Base-by-base conservation (phyloP, 2,329 filamentous ascomycete species). In the Gyromitra esculenta region DNA sequence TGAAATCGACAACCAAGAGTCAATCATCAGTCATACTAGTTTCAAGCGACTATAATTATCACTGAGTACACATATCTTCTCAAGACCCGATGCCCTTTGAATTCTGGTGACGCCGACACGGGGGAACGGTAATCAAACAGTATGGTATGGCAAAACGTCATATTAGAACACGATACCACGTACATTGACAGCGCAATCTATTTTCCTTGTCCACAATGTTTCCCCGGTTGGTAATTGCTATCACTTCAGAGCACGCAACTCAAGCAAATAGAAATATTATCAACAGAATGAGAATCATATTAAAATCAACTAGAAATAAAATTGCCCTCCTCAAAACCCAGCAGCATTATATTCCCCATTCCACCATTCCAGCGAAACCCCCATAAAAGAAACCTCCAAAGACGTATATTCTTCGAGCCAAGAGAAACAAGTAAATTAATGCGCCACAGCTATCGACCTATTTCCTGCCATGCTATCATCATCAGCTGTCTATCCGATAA, bases 181-280 rank as follows among this genome's bases (percentile, higher is more conserved):
- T 31, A 31, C 4, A 31, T 31, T 31, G 25, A 63, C 21, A 39
- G 3, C 9, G 8, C n/a, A 6, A 39, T 59, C 31, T 31, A 35
- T 11, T 54, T 8, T 4, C 9, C 15, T 4, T 5, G 7, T 8
- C 5, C 15, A 7, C 52, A 21, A 60, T 13, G 57, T 65, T 39
- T 25, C 37, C 25, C 43, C 15, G 41, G 62, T 70, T 62, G 25
- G 3, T 31, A 37, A 70, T 72, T 72, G 57, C 37, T 48, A 72
- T 72, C 57, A 72, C 39, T 64, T 56, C 15, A 3, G 68, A 72
- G 68, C 68, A 72, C 45, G 57, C 59, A 64, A 72, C 68, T 56
- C 68, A 54, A 45, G 54, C 18, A 69, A 13, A 63, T 70, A 39
- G 48, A 35, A 70, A 18, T 43, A 57, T 63, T 43, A 63, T 41